phyloP scores from a whole-genome alignment of 257 asterid genomes.

The Apocynum venetum region DNA sequence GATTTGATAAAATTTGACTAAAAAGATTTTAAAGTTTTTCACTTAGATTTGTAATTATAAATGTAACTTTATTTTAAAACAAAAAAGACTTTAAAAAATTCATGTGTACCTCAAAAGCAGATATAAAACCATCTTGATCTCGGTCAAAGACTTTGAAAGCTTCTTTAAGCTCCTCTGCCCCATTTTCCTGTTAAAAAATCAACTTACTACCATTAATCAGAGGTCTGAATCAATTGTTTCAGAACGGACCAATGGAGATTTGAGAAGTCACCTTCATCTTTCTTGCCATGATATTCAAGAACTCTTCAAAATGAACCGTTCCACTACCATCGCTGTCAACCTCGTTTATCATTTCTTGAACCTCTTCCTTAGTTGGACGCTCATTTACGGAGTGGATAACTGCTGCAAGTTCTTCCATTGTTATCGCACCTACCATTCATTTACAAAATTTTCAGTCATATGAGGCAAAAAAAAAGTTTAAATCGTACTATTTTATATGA shows the following conservation, averaged over 20 bases:
- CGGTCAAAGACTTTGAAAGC: slow-evolving; percentile 81
- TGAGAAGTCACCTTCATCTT: slow-evolving; percentile 47
- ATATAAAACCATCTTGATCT: slow-evolving; percentile 87
- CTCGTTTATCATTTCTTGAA: slow-evolving; percentile 62
- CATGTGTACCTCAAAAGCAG: slow-evolving; percentile 54
- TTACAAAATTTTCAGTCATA: neutral
- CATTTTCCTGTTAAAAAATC: slow-evolving; percentile 40
- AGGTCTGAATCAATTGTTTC: too few relatives aligned
- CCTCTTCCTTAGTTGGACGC: slow-evolving; percentile 63
- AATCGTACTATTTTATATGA: too few relatives aligned
- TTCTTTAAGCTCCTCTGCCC: slow-evolving; percentile 64
- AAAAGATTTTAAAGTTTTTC: too few relatives aligned
- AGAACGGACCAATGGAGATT: too few relatives aligned
- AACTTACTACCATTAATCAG: neutral
- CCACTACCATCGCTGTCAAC: slow-evolving; percentile 57
- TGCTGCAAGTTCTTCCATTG: slow-evolving; percentile 53
- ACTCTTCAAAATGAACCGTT: slow-evolving; percentile 54
- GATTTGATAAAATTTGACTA: too few relatives aligned
- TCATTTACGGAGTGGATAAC: slow-evolving; percentile 59
- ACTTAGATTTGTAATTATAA: too few relatives aligned
- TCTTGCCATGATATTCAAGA: slow-evolving; percentile 58
- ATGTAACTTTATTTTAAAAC: too few relatives aligned
- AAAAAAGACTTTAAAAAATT: too few relatives aligned
- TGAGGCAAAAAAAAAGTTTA: too few relatives aligned
- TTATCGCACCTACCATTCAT: slow-evolving; percentile 45